Evolutionary conservation across 2,329 filamentous ascomycete genomes (phyloP).

Genomic region (Hortaea sp.): DNA sequence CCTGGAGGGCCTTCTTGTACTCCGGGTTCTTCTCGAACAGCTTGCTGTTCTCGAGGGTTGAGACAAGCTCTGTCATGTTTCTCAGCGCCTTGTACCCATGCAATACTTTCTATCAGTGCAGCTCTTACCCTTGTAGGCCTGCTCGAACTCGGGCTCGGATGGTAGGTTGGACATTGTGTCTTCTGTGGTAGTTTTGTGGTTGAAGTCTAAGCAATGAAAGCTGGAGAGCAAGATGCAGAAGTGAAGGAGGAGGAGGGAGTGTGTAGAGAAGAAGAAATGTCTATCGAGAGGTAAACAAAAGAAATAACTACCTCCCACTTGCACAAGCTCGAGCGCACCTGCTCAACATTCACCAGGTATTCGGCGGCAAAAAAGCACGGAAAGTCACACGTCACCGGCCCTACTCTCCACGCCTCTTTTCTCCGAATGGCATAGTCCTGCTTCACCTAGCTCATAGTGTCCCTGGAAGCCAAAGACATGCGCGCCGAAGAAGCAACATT

Average conservation of each 20-base stretch:
- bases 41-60: constrained; percentile 84
- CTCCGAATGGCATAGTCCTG: background rate
- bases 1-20: constrained; percentile 80
- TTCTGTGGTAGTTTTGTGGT: background rate
- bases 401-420: background rate
- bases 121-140: constrained; percentile 77
- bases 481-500: background rate
- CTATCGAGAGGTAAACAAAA: background rate
- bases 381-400: background rate
- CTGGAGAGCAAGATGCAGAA: too few species aligned
- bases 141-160: constrained; percentile 92
- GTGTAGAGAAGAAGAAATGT: too few species aligned
- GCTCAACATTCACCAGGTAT: too few species aligned
- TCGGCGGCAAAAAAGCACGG: background rate
- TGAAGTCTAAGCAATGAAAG: too few species aligned
- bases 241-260: too few species aligned
- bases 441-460: too few species aligned
- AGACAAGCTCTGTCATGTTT: constrained; percentile 64
- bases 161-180: constrained; percentile 57
- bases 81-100: background rate
- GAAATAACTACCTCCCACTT: background rate
- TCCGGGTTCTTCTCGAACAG: constrained; percentile 92
- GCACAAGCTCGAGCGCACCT: background rate
- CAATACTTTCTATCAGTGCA: background rate
- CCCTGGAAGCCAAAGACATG: background rate